phyloP scores from a whole-genome alignment of 768 basidiomycete genomes.

The Lentinula guzmanii region DNA sequence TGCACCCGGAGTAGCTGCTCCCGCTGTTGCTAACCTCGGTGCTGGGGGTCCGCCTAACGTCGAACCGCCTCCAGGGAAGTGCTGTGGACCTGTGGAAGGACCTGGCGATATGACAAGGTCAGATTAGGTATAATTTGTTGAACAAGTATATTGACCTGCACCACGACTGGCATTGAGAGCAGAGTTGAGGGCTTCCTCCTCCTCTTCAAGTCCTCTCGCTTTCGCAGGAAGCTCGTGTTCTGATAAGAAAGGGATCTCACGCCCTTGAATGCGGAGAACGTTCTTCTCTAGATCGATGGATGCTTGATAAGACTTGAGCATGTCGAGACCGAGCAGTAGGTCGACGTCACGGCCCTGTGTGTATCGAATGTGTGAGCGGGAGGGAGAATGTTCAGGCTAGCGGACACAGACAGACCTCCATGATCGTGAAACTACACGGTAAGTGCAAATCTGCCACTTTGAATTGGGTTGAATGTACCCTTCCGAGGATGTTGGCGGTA shows the following conservation, averaged over 20 bases:
- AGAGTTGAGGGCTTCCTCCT: background rate
- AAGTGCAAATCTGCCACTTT: slow-evolving; percentile 80
- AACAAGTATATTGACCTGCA: background rate
- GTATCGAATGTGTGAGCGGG: background rate
- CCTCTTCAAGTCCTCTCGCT: slow-evolving; percentile 24
- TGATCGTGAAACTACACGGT: slow-evolving; percentile 89
- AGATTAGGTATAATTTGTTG: background rate
- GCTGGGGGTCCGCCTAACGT: slow-evolving; percentile 47
- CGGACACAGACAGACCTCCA: slow-evolving; percentile 57
- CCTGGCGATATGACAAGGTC: slow-evolving; percentile 9
- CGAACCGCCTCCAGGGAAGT: slow-evolving; percentile 69
- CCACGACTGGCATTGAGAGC: background rate
- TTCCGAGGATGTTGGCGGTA: slow-evolving; percentile 88
- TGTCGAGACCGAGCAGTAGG: slow-evolving; percentile 96
- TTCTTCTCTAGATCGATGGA: slow-evolving; percentile 90
- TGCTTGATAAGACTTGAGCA: slow-evolving; percentile 96
- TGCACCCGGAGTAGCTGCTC: slow-evolving; percentile 9
- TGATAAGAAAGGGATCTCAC: slow-evolving; percentile 82
- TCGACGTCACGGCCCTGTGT: slow-evolving; percentile 83
- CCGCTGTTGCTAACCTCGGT: slow-evolving; percentile 6
- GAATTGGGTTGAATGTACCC: slow-evolving; percentile 90
- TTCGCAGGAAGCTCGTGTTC: slow-evolving; percentile 94
- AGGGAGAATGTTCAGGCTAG: background rate
- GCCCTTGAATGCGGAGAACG: slow-evolving; percentile 86
- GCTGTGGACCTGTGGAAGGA: slow-evolving; percentile 12